These are phyloP conservation scores for Ceratocystiopsis minuta DNA, from an alignment of 2,329 filamentous ascomycete genomes.

Conservation along the genomic window DNA sequence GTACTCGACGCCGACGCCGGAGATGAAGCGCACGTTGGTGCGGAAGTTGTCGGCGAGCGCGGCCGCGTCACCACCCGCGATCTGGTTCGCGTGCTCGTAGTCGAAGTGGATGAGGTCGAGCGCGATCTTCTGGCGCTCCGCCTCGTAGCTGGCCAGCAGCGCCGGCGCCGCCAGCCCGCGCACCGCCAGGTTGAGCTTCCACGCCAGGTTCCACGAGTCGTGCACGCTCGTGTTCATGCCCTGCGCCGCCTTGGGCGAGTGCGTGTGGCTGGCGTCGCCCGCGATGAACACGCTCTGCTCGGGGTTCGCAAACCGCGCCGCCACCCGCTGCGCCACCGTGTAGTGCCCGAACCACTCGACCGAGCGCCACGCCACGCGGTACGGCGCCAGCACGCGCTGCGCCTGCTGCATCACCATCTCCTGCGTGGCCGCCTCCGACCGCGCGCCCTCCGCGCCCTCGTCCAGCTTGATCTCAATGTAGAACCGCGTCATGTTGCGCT, in stretches of 20 bases:
- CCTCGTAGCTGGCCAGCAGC: conserved; percentile 41
- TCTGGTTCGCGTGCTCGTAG: conserved; percentile 22
- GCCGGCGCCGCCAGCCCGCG: conserved; percentile 34
- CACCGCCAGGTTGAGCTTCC: conserved; percentile 37
- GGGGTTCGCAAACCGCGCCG: conserved; percentile 46
- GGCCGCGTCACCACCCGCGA: conserved; percentile 35
- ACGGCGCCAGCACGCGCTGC: conserved; percentile 39
- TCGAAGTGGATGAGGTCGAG: conserved; percentile 42
- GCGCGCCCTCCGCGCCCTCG: too few species aligned
- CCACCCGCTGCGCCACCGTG: conserved; percentile 51
- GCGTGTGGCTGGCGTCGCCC: conserved; percentile 48
- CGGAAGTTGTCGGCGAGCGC: conserved; percentile 45
- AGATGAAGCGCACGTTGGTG: conserved; percentile 48
- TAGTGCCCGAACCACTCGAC: conserved; percentile 57
- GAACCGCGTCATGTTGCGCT: conserved; percentile 52
- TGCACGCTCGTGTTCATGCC: conserved; percentile 43
- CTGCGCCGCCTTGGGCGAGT: conserved; percentile 47
- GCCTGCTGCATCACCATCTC: conserved; percentile 50
- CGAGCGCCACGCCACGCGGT: conserved; percentile 35
- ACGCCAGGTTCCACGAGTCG: conserved; percentile 43
- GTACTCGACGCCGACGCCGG: conserved; percentile 44
- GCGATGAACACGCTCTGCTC: conserved; percentile 40
- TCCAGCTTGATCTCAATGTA: conserved; percentile 35
- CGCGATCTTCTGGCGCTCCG: conserved; percentile 43
- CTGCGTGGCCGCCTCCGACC: conserved; percentile 12